Percentiles rank a stretch among this genome's conserved stretches.
Conservation (phyloP, 225 moss, liverwort and hornwort species). For the Pseudisothecium myosuroides region DNA sequence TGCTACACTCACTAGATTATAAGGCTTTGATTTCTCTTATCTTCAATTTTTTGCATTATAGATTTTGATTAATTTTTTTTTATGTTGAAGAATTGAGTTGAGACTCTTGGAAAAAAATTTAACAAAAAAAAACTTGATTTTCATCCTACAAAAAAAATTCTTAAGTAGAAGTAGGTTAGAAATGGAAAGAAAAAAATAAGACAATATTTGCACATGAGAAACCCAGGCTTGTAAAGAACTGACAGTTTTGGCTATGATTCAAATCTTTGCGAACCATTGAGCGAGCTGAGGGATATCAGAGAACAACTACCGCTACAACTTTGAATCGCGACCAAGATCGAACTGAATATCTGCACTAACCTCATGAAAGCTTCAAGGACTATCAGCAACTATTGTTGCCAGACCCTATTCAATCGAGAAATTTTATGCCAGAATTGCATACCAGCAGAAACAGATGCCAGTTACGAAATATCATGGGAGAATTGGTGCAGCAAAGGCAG, state of each 20-base stretch:
- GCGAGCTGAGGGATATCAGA: not conserved
- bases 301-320: not conserved
- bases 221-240: not conserved
- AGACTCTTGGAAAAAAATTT: not conserved
- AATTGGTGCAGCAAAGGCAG: slow-evolving; percentile 1
- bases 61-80: accelerated
- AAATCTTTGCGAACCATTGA: not conserved
- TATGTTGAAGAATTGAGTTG: not conserved
- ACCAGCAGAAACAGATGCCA: not conserved
- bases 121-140: not conserved
- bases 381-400: not conserved
- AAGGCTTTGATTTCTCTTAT: no score
- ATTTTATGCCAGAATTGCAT: not conserved
- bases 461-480: not conserved
- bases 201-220: not conserved
- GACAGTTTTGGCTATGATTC: not conserved
- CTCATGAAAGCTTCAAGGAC: not conserved
- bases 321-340: not conserved
- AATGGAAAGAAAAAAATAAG: not conserved
- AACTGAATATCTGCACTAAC: not conserved
- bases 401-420: not conserved
- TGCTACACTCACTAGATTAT: not conserved
- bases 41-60: not conserved
- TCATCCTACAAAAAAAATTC: not conserved
- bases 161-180: not conserved